Evolutionary conservation across 2,329 filamentous ascomycete genomes (phyloP).

Genomic region (Stenocarpella maydis): DNA sequence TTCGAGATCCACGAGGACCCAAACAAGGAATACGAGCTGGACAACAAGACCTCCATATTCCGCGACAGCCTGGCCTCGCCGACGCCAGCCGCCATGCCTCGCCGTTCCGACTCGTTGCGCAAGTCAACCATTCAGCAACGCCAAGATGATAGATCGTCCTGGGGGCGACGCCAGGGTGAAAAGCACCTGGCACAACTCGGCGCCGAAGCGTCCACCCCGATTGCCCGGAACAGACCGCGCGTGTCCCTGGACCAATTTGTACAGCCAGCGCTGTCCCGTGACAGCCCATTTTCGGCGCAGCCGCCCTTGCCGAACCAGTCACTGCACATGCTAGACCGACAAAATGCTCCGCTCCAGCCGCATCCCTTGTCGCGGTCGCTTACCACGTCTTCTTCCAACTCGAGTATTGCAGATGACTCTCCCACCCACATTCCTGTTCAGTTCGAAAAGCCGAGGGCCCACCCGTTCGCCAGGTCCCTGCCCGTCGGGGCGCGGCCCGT

Average conservation of each 20-base stretch:
- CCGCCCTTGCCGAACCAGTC: constrained; percentile 61
- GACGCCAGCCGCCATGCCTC: constrained; percentile 65
- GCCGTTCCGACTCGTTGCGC: constrained; percentile 78
- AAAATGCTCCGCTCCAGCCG: constrained; percentile 57
- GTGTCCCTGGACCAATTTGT: constrained; percentile 83
- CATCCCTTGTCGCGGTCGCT: constrained; percentile 89
- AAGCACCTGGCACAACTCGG: constrained; percentile 60
- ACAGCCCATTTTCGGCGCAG: constrained; percentile 70
- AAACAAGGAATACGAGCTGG: constrained; percentile 62
- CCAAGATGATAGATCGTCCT: constrained; percentile 72
- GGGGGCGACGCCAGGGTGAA: constrained; percentile 66
- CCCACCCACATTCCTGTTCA: constrained; percentile 68
- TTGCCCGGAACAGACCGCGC: constrained; percentile 70
- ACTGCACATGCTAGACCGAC: constrained; percentile 56
- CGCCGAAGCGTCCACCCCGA: constrained; percentile 64
- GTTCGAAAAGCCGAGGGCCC: constrained; percentile 59
- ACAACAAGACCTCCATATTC: constrained; percentile 45
- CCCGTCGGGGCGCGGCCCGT: constrained; percentile 68
- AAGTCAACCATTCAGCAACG: constrained; percentile 91
- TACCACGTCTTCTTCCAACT: constrained; percentile 85
- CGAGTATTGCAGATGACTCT: constrained; percentile 78
- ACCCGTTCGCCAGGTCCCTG: constrained; percentile 76
- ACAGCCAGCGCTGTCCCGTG: constrained; percentile 64
- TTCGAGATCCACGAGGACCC: constrained; percentile 57
- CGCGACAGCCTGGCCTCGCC: constrained; percentile 55